A percentile compares a stretch with the other conserved stretches of the same genome.
Evolutionary conservation across 2,329 filamentous ascomycete genomes (phyloP).

Genomic region (Hymenotorrendiella dingleyae): DNA sequence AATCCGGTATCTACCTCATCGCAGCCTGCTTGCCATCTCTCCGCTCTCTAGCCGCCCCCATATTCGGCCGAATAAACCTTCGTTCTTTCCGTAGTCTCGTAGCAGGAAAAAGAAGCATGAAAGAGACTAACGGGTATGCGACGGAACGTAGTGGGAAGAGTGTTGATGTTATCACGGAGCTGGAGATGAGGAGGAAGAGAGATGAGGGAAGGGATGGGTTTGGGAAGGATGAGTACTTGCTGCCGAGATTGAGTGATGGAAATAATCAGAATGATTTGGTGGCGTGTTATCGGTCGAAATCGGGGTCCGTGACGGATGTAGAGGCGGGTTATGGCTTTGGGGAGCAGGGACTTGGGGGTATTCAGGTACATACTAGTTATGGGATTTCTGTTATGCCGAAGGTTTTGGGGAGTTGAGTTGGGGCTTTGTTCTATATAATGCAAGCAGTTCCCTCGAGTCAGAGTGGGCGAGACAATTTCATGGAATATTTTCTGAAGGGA

Average conservation of each 20-base stretch:
- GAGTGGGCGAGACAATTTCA: too few species aligned
- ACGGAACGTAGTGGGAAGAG: too few species aligned
- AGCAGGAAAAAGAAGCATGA: background rate
- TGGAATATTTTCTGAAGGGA: too few species aligned
- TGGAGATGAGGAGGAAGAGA: too few species aligned
- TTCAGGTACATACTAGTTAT: background rate
- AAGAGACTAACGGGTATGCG: background rate
- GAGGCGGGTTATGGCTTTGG: background rate
- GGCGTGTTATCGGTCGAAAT: background rate
- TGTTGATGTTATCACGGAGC: background rate
- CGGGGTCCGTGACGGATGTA: background rate
- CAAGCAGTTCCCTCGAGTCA: too few species aligned
- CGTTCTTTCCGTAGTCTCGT: background rate
- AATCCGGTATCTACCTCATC: slow-evolving; percentile 11
- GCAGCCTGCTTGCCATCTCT: slow-evolving; percentile 9
- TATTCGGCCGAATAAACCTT: background rate
- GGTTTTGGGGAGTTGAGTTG: background rate
- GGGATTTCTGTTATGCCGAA: background rate
- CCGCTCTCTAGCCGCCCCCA: slow-evolving; percentile 4
- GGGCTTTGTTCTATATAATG: too few species aligned
- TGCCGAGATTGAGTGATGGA: background rate
- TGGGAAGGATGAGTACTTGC: background rate
- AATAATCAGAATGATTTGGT: background rate
- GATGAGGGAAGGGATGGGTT: too few species aligned
- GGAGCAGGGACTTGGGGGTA: background rate